These are phyloP conservation scores for Zygnema cylindricum DNA, from an alignment of 139 green algal species.

Conservation along the genomic window DNA sequence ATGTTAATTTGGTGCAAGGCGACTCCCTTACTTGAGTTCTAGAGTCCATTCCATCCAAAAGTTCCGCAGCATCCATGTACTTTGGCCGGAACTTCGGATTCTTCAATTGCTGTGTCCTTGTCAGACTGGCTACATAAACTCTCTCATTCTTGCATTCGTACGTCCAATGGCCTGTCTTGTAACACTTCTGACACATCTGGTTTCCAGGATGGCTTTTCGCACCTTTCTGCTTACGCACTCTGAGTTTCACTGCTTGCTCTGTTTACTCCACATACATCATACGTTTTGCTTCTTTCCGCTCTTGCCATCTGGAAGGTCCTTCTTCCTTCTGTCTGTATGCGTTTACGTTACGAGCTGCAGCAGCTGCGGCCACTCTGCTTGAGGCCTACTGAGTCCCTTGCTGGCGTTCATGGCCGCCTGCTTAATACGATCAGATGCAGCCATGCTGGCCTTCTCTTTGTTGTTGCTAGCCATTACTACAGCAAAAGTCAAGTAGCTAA, in stretches of 20 bases:
- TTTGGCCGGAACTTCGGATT: conserved; percentile 27
- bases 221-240: conserved; percentile 2
- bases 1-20: neutral
- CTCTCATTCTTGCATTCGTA: conserved; percentile 63
- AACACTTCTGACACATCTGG: conserved; percentile 62
- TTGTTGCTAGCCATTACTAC: neutral
- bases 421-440: conserved; percentile 14
- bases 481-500: too few species aligned
- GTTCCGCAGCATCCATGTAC: neutral
- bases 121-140: conserved; percentile 48
- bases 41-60: neutral
- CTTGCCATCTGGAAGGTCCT: conserved; percentile 53
- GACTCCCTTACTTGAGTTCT: neutral
- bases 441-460: conserved; percentile 39
- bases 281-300: conserved; percentile 62
- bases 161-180: conserved; percentile 58
- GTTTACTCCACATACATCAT: conserved; percentile 59
- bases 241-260: conserved; percentile 52
- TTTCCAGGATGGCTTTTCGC: conserved; percentile 12
- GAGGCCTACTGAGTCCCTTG: neutral
- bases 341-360: conserved; percentile 53
- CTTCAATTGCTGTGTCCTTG: conserved; percentile 52
- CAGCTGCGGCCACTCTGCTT: conserved; percentile 35
- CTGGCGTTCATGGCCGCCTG: conserved; percentile 24
- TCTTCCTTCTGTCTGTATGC: conserved; percentile 61